Evolutionary conservation across 495 filamentous ascomycete genomes (phyloP).

Genomic region (Tuber microsphaerosporum): DNA sequence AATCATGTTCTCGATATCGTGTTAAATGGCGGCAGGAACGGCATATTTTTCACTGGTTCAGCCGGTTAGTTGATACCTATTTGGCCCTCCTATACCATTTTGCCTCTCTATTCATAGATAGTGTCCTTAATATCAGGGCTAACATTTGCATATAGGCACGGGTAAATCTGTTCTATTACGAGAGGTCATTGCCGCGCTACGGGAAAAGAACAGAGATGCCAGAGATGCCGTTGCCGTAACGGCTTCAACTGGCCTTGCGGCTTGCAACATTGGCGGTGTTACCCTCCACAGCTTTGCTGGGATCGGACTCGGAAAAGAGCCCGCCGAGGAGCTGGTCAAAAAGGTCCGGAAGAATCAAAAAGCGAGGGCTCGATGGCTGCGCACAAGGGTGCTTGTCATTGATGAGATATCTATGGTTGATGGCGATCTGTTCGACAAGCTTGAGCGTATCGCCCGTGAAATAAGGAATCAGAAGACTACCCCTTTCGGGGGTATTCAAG

Average conservation of each 20-base stretch:
- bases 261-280: constrained; percentile 92
- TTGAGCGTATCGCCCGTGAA: constrained; percentile 76
- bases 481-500: constrained; percentile 92
- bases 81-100: background rate
- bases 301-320: constrained; percentile 90
- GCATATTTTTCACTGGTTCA: constrained; percentile 96
- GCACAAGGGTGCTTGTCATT: constrained; percentile 76
- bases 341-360: constrained; percentile 88
- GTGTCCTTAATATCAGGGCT: background rate
- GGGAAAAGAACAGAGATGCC: constrained; percentile 63
- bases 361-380: constrained; percentile 78
- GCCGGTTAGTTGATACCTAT: constrained; percentile 53
- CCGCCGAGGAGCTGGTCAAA: constrained; percentile 70
- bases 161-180: constrained; percentile 95
- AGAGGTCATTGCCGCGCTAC: constrained; percentile 74
- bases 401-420: constrained; percentile 99
- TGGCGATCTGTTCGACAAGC: constrained; percentile 91
- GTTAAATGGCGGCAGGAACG: constrained; percentile 59
- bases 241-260: constrained; percentile 89
- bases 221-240: constrained; percentile 83
- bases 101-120: background rate
- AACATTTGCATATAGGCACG: constrained; percentile 47
- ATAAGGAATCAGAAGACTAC: constrained; percentile 74
- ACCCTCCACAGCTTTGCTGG: constrained; percentile 94
- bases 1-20: constrained; percentile 73